Conservation (phyloP, 805 yeast species). For the Ogataea paraovalis region DNA sequence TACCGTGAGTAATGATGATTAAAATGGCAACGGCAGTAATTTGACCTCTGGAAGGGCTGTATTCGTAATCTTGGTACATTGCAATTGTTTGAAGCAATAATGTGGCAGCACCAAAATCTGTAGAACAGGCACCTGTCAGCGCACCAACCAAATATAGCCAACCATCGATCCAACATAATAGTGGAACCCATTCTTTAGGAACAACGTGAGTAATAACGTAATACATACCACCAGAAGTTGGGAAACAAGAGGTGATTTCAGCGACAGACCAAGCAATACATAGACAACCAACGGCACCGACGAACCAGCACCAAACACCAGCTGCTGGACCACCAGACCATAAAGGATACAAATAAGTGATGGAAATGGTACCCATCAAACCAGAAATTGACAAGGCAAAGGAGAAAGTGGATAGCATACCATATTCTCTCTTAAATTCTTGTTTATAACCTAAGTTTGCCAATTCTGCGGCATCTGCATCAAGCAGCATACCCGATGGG, state of each 20-base stretch:
- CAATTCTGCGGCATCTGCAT: conserved; percentile 31
- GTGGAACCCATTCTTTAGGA: conserved; percentile 46
- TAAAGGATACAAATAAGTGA: conserved; percentile 46
- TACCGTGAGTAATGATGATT: conserved; percentile 44
- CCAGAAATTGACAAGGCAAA: conserved; percentile 66
- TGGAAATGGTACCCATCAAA: conserved; percentile 57
- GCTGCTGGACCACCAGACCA: conserved; percentile 60
- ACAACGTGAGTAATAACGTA: conserved; percentile 44
- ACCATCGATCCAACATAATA: conserved; percentile 52
- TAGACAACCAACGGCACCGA: conserved; percentile 50
- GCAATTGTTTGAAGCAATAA: conserved; percentile 43
- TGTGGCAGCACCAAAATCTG: conserved; percentile 49
- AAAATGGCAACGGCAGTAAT: conserved; percentile 50
- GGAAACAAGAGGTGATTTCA: conserved; percentile 47
- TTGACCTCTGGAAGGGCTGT: conserved; percentile 41
- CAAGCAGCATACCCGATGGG: conserved; percentile 21
- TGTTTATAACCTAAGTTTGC: conserved; percentile 56
- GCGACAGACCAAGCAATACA: conserved; percentile 51
- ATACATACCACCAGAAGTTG: conserved; percentile 52
- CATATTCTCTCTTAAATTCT: conserved; percentile 54
- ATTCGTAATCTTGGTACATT: conserved; percentile 34
- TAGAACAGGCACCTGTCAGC: conserved; percentile 47
- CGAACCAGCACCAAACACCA: conserved; percentile 60
- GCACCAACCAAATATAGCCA: conserved; percentile 49
- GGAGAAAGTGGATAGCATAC: conserved; percentile 58